Conservation (phyloP, 1,284 basidiomycete species). For the Austroboletus niveus region DNA sequence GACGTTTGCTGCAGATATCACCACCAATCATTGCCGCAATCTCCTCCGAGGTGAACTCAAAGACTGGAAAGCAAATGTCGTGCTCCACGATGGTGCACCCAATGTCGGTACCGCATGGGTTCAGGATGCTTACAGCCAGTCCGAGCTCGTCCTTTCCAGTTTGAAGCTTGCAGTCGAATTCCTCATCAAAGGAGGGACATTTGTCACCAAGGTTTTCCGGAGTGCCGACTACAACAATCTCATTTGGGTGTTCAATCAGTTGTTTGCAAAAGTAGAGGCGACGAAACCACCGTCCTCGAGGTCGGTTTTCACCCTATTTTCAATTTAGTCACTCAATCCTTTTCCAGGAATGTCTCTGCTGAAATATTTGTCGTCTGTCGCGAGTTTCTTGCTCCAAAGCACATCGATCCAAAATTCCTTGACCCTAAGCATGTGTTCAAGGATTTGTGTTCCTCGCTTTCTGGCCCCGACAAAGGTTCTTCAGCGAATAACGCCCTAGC, state of each 20-base stretch:
- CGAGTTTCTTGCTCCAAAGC: constrained; percentile 92
- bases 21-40: constrained; percentile 87
- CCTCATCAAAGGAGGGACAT: constrained; percentile 89
- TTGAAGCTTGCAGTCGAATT: constrained; percentile 98
- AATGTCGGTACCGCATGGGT: constrained; percentile 99
- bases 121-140: constrained; percentile 97
- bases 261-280: constrained; percentile 96
- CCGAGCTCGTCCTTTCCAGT: constrained; percentile 95
- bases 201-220: constrained; percentile 98
- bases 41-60: constrained; percentile 88
- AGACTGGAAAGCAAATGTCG: constrained; percentile 99
- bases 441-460: constrained; percentile 63
- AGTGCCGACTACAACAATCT: constrained; percentile 99
- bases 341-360: constrained; percentile 90
- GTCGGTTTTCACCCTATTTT: constrained; percentile 41
- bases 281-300: constrained; percentile 98
- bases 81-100: constrained; percentile 99
- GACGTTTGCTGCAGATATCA: constrained; percentile 95
- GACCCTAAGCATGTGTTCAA: constrained; percentile 99
- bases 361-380: constrained; percentile 99
- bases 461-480: constrained; percentile 48
- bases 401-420: constrained; percentile 97
- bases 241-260: constrained; percentile 98
- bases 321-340: not conserved
- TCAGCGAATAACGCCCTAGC: constrained; percentile 65